These are phyloP conservation scores for Paxillus involutus DNA, from an alignment of 768 basidiomycete genomes.

Conservation along the genomic window DNA sequence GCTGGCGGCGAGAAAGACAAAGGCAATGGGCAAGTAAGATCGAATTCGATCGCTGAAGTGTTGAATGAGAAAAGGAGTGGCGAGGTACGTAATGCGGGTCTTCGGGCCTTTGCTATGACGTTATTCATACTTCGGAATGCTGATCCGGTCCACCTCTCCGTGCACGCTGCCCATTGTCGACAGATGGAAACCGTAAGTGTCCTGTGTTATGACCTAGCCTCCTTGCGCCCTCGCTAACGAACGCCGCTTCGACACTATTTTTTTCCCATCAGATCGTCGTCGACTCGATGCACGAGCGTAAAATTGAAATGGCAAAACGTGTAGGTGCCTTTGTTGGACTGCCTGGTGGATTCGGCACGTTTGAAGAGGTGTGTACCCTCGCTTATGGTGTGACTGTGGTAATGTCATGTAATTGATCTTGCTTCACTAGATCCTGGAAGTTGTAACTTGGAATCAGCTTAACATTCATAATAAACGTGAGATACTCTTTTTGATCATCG, in stretches of 20 bases:
- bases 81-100: conserved; percentile 28
- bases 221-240: not conserved
- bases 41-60: conserved; percentile 16
- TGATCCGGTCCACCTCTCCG: conserved; percentile 9
- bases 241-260: conserved; percentile 1
- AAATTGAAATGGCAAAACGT: conserved; percentile 85
- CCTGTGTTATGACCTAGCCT: not conserved
- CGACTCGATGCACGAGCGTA: conserved; percentile 85
- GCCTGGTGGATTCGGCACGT: conserved; percentile 93
- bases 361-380: conserved; percentile 69
- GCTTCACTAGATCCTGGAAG: conserved; percentile 71
- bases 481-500: conserved; percentile 18
- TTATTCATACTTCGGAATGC: conserved; percentile 1
- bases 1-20: conserved; percentile 65
- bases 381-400: not conserved
- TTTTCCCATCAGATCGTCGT: conserved; percentile 57
- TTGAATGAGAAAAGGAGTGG: conserved; percentile 34
- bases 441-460: conserved; percentile 92
- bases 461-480: conserved; percentile 84
- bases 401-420: conserved; percentile 3
- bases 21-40: conserved; percentile 25
- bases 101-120: not conserved
- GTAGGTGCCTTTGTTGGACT: conserved; percentile 82
- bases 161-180: not conserved
- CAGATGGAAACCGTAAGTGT: conserved; percentile 34